These are phyloP conservation scores for Polytolypa hystricis DNA, from an alignment of 2,329 filamentous ascomycete species.

Conservation along the genomic window DNA sequence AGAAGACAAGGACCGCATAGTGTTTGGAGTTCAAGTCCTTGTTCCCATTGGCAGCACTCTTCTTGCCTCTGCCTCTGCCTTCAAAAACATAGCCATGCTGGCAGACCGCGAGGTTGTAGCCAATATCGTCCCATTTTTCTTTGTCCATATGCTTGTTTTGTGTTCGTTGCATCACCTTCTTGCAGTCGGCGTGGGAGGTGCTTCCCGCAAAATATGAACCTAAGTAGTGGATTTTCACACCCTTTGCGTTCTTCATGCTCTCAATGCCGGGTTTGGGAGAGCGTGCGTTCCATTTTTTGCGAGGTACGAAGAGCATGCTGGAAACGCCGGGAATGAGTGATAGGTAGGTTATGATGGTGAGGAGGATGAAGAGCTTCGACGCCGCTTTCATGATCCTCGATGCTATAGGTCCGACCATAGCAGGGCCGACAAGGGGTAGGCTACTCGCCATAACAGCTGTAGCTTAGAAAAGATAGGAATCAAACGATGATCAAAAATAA, in stretches of 20 bases:
- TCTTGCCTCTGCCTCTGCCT: conserved; percentile 1
- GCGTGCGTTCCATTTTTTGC: conserved; percentile 5
- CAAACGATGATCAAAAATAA: too few species aligned
- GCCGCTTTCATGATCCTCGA: too few species aligned
- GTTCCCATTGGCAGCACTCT: conserved; percentile 5
- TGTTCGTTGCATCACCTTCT: neutral
- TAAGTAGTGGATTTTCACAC: conserved; percentile 7
- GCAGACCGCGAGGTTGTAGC: conserved; percentile 7
- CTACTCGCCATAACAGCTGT: too few species aligned
- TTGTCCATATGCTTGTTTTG: conserved; percentile 4
- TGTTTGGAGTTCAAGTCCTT: conserved; percentile 1
- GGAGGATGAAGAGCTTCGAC: too few species aligned
- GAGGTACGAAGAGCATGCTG: conserved; percentile 4
- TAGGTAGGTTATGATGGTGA: too few species aligned
- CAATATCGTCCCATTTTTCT: conserved; percentile 4
- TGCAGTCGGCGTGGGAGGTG: conserved; percentile 3
- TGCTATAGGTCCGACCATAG: too few species aligned
- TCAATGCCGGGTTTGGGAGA: neutral
- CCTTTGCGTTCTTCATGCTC: neutral
- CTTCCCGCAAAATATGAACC: neutral
- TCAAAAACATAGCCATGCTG: conserved; percentile 8
- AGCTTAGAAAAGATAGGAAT: too few species aligned
- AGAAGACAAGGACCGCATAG: conserved; percentile 3
- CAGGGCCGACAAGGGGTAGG: too few species aligned
- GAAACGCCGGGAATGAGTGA: conserved; percentile 2